Base-by-base conservation (phyloP, 106 monocot genomes). In the Hemerocallis citrina region DNA sequence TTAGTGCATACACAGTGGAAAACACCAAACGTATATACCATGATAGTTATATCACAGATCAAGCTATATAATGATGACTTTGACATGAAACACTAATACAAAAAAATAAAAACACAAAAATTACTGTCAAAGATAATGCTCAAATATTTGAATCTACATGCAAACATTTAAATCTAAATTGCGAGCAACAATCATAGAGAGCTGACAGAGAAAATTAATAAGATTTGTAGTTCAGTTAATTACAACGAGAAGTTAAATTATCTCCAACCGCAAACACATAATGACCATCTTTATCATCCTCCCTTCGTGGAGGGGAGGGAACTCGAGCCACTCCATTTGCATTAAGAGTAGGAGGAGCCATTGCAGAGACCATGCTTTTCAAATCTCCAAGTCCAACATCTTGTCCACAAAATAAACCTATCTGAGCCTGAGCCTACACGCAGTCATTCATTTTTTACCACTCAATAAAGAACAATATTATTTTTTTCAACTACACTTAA, bases 371-470 rank as follows among this genome's bases (percentile, higher is more conserved):
- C 64, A 74, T 51, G 74, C 60, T 74, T 42, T 74, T 27, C 44
- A 79, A 57, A 68, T 81, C 83, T 36, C 36, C 57, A 74, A 85
- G 31, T 67, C 81, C 84, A 76, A 85, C 85, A 76, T 86, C 85
- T 78, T 85, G 89, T 59, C 79, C 82, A 85, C 78, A 89, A 47
- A 74, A 79, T 31, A 88, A 40, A 37, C 82, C 89, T 75, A 89
- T 72, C 56, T 83, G 85, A 78, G 75, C n/a, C n/a, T n/a, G n/a
- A n/a, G n/a, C 80, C 85, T 83, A 76, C 77, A 89, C 43, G 82
- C 38, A 93, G 63, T 73, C 77, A 84, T 70, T 44, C 61, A n/a
- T n/a, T n/a, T n/a, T 68, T 70, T 63, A 35, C 10, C 36, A 57
- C 57, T 54, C 54, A 54, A 20, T 25, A 57, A 35, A 57, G 1